A percentile compares a stretch with the other conserved stretches of the same genome.
Conservation (phyloP, 202 grass and related monocot genomes). For the Digitaria exilis region DNA sequence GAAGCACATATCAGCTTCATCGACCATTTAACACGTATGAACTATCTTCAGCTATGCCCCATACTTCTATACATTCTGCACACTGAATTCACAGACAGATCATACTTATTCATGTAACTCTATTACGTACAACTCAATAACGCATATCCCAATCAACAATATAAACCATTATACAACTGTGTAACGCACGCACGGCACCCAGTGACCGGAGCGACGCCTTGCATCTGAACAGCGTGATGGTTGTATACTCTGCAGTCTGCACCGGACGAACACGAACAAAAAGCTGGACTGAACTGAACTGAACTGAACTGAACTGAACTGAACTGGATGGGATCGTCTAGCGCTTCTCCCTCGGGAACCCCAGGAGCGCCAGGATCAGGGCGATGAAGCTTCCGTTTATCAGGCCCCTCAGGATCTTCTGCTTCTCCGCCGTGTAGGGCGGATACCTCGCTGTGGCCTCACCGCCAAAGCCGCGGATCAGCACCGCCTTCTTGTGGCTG, state of each 20-base stretch:
- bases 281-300: neutral
- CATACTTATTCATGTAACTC: neutral
- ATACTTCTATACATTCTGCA: neutral
- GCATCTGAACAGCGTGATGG: neutral
- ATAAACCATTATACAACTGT: conserved; percentile 6
- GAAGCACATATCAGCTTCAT: neutral
- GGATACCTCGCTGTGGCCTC: conserved; percentile 78
- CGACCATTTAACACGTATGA: neutral
- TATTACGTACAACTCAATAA: conserved; percentile 1
- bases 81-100: neutral
- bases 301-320: too few species aligned
- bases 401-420: conserved; percentile 74
- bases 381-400: conserved; percentile 76
- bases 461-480: conserved; percentile 54
- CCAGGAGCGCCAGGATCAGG: conserved; percentile 64
- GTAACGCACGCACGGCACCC: neutral
- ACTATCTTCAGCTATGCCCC: too few species aligned
- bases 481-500: conserved; percentile 77
- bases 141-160: neutral
- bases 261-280: neutral
- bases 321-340: neutral
- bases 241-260: conserved; percentile 7
- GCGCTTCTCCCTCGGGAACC: conserved; percentile 52
- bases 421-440: conserved; percentile 70
- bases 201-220: neutral